Percentiles rank a stretch among this genome's conserved stretches.
Evolutionary conservation across 148 eudicot genomes (phyloP).

Genomic region (Camellia lanceoleosa): DNA sequence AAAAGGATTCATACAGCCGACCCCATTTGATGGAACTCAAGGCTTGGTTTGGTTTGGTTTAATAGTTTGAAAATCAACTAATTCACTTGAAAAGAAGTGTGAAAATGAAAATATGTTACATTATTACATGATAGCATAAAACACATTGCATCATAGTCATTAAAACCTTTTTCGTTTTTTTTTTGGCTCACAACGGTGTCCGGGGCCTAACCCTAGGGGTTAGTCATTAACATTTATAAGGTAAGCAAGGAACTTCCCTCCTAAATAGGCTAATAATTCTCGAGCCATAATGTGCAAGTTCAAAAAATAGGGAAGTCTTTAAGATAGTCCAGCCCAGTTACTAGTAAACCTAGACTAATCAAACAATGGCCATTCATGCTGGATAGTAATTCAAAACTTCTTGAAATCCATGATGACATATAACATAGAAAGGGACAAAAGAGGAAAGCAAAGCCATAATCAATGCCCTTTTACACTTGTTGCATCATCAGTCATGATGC

Average conservation of each 20-base stretch:
- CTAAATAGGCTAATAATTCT: background rate
- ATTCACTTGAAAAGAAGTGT: background rate
- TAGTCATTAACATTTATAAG: background rate
- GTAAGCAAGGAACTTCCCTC: constrained; percentile 1
- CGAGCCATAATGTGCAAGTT: background rate
- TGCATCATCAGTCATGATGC: background rate
- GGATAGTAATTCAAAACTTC: background rate
- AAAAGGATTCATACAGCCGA: too few relatives aligned
- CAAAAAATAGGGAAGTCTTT: background rate
- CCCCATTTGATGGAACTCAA: too few relatives aligned
- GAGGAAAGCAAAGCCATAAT: background rate
- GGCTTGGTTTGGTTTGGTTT: too few relatives aligned
- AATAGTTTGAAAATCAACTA: background rate
- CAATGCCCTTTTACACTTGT: background rate
- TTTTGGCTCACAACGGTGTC: too few relatives aligned
- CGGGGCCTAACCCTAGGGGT: background rate
- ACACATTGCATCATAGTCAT: background rate
- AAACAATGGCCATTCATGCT: background rate
- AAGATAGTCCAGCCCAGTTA: background rate
- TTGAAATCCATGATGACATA: background rate
- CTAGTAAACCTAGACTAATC: background rate
- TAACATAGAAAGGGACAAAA: background rate
- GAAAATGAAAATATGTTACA: background rate
- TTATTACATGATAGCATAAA: background rate
- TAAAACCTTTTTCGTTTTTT: background rate